Percentiles rank a stretch among this genome's conserved stretches.
Evolutionary conservation across 169 alveolate genomes (phyloP).

Genomic region (Plasmodium sp.): DNA sequence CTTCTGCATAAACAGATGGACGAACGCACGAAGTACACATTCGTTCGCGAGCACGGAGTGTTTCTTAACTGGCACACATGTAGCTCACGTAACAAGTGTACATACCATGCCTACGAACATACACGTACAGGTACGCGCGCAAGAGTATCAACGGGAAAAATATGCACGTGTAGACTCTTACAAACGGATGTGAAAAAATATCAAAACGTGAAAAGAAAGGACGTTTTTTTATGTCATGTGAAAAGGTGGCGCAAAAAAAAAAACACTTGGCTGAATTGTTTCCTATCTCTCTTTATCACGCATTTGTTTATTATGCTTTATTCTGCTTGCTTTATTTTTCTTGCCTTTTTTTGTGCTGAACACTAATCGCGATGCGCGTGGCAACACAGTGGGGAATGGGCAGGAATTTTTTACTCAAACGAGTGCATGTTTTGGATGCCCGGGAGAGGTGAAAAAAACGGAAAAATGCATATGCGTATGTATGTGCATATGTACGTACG

Average conservation of each 20-base stretch:
- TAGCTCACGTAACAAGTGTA: background rate
- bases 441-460: background rate
- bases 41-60: background rate
- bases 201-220: background rate
- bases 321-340: background rate
- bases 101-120: background rate
- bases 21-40: background rate
- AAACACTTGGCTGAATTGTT: background rate
- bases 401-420: background rate
- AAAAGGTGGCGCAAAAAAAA: background rate
- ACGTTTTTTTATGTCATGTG: background rate
- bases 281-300: background rate
- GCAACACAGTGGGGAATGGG: background rate
- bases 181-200: background rate
- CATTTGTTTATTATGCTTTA: background rate
- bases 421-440: slow-evolving; percentile 1
- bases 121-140: background rate
- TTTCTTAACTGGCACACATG: background rate
- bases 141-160: background rate
- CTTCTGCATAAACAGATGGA: background rate
- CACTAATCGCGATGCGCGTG: background rate
- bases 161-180: background rate
- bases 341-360: background rate
- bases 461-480: background rate
- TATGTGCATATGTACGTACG: background rate